phyloP scores from a whole-genome alignment of 441 rosid genomes.

The Croton laevigatus region DNA sequence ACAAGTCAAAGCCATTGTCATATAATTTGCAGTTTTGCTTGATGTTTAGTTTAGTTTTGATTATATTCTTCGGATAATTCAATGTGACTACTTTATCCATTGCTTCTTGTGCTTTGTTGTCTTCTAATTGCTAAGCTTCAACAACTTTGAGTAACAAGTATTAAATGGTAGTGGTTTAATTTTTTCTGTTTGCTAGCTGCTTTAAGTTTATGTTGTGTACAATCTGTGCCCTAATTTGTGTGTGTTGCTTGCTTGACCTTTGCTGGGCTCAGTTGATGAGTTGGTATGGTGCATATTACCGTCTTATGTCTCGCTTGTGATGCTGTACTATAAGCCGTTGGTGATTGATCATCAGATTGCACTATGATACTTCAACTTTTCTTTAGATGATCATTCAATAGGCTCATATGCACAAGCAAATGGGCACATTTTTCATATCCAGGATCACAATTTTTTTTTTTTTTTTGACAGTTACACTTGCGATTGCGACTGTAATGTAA shows the following conservation, averaged over 20 bases:
- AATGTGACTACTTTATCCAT: constrained; percentile 13
- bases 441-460: background rate
- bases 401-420: background rate
- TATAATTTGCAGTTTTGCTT: constrained; percentile 41
- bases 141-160: constrained; percentile 7
- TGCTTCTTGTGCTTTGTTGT: constrained; percentile 16
- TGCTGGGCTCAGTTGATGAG: background rate
- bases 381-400: background rate
- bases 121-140: constrained; percentile 9
- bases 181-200: background rate
- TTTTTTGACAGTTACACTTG: no score
- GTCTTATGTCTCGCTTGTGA: background rate
- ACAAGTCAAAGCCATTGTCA: constrained; percentile 31
- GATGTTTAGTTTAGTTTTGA: constrained; percentile 32
- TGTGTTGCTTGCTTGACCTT: background rate
- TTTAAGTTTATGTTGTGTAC: background rate
- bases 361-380: background rate
- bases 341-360: constrained; percentile 5
- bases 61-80: constrained; percentile 27
- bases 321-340: background rate
- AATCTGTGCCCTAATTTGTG: background rate
- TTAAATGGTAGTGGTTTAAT: background rate
- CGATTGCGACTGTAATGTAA: background rate
- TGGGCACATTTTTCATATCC: background rate
- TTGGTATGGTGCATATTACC: background rate